Evolutionary conservation across 192 early-diverging fungal genomes (phyloP), one percentile per base, ranked within the genome.

Genomic region (Coemansia sp.): DNA sequence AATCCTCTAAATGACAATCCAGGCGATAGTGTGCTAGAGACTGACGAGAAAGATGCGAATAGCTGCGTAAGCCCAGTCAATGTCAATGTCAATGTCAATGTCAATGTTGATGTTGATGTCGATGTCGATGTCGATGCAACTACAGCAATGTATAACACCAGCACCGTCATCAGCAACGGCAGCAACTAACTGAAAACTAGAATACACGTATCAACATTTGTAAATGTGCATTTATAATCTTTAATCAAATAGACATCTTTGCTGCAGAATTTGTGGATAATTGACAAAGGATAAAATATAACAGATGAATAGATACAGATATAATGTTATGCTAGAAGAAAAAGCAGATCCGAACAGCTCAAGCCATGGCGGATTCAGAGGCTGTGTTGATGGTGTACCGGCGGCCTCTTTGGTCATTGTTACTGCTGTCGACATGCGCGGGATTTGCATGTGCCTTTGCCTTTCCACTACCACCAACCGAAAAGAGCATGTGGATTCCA

Each of bases 301-400:
- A 43, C 9, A 43, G 18, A 13, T 43, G 13, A 16, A 18, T 43
- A 43, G 9, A 43, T 43, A 35, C 34, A 35, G 34, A 35, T 4
- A 4, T 4, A 7, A 10, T 35, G 34, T 35, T 4, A 35, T 35
- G 34, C 34, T n/a, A n/a, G n/a, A n/a, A n/a, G n/a, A n/a, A n/a
- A n/a, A n/a, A n/a, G n/a, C n/a, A n/a, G n/a, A n/a, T 37, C 35
- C 5, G 35, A 61, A 46, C 16, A 49, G 63, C 25, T 55, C 31
- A 65, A 2, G 39, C 63, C 28, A 33, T 39, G 13, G 65, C 65
- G 15, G 65, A 33, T 53, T 59, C 65, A 8, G 65, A 31, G 9
- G 29, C 33, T 12, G 65, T 39, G 57, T 42, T 43, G 30, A 67
- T 35, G 12, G 57, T 67, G 23, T 28, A 67, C 39, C 65, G 65